Evolutionary conservation across 225 moss, liverwort and hornwort genomes (phyloP).

Genomic region (Neckera pumila): DNA sequence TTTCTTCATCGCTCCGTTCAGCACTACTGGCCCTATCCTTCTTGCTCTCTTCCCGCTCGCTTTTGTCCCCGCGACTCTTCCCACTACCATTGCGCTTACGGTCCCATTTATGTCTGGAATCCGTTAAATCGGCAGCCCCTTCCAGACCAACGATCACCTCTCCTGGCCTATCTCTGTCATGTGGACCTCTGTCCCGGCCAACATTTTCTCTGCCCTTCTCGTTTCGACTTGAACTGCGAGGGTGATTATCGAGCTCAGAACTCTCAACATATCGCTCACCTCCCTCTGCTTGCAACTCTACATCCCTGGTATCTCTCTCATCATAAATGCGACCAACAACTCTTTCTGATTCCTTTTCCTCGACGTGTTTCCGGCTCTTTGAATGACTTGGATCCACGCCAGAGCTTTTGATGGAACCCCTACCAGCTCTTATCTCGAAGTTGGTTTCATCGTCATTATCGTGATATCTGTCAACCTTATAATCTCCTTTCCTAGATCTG

Average conservation of each 20-base stretch:
- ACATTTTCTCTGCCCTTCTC: slow-evolving; percentile 24
- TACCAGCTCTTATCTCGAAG: slow-evolving; percentile 15
- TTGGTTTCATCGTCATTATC: slow-evolving; percentile 18
- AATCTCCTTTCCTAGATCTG: slow-evolving; percentile 16
- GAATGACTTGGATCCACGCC: slow-evolving; percentile 10
- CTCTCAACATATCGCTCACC: slow-evolving; percentile 6
- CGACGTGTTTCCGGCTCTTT: slow-evolving; percentile 23
- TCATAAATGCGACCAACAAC: slow-evolving; percentile 1
- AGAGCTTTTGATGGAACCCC: not conserved
- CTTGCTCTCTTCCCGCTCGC: slow-evolving; percentile 28
- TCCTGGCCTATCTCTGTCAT: slow-evolving; percentile 10
- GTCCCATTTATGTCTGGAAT: slow-evolving; percentile 22
- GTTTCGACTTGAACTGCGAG: slow-evolving; percentile 21
- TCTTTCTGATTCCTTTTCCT: slow-evolving; percentile 28
- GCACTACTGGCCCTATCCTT: slow-evolving; percentile 22
- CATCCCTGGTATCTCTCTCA: slow-evolving; percentile 17
- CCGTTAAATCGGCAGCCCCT: not conserved
- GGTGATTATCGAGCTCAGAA: slow-evolving; percentile 8
- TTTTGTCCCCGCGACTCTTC: slow-evolving; percentile 32
- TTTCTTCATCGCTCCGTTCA: slow-evolving; percentile 25
- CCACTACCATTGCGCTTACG: slow-evolving; percentile 33
- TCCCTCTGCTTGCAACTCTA: slow-evolving; percentile 19
- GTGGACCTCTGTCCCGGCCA: slow-evolving; percentile 8
- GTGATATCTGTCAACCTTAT: slow-evolving; percentile 5
- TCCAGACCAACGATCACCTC: slow-evolving; percentile 5